phyloP scores from a whole-genome alignment of 148 eudicot genomes.

The Salicornia ramosissima region DNA sequence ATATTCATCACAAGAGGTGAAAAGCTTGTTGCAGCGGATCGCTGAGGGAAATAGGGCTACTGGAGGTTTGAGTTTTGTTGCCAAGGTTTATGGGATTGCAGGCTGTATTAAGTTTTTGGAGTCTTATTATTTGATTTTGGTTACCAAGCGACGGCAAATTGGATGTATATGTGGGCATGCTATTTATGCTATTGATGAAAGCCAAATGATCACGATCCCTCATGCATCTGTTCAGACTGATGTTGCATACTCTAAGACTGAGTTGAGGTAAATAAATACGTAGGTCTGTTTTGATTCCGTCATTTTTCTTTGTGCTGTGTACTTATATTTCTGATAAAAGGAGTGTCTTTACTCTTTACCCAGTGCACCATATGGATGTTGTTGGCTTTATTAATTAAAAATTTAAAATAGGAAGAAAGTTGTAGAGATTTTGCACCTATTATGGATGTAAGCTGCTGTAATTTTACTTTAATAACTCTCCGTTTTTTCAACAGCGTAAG shows the following conservation, averaged over 20 bases:
- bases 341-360: neutral
- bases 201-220: conserved; percentile 86
- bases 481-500: too few relatives aligned
- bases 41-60: conserved; percentile 93
- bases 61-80: conserved; percentile 75
- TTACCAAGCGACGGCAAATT: conserved; percentile 81
- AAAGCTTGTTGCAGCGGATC: conserved; percentile 80
- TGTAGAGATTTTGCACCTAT: neutral
- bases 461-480: too few relatives aligned
- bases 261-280: conserved; percentile 54
- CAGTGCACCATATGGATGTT: neutral
- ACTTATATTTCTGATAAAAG: neutral
- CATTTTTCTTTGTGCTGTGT: neutral
- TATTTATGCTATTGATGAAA: conserved; percentile 85
- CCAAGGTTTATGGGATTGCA: conserved; percentile 86
- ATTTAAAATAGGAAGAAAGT: neutral
- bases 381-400: neutral
- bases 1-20: conserved; percentile 76
- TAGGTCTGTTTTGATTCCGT: neutral
- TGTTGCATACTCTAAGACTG: conserved; percentile 83
- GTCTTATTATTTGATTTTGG: conserved; percentile 79
- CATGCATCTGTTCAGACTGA: conserved; percentile 84
- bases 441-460: neutral
- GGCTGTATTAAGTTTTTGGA: conserved; percentile 95
- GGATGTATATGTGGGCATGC: conserved; percentile 97